Evolutionary conservation across 2,329 filamentous ascomycete species (phyloP), one percentile per base, ranked within the genome.

Genomic region (Daldinia sp.): DNA sequence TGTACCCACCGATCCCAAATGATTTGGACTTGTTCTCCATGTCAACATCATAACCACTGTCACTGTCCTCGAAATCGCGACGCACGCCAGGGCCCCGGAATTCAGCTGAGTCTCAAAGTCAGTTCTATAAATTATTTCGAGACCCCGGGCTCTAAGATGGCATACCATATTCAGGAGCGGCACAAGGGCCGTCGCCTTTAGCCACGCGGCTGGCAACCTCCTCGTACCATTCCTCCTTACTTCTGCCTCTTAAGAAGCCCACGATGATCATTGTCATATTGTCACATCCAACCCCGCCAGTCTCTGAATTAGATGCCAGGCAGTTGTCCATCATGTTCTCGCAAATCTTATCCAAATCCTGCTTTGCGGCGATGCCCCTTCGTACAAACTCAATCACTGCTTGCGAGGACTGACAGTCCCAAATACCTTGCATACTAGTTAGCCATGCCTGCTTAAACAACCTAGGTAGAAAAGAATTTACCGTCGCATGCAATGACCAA

Each of bases 301-400:
- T 97, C 81, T 99, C 95, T 70, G 94, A 97, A 85, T 96, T 98
- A 64, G 94, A 96, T 37, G 95, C 94, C 69, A 99, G 85, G 77
- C 95, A 99, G 82, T 98, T 99, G 83, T 99, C 94, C 95, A 99
- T 99, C 93, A 99, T 97, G 82, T 99, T 99, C 81, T 99, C 95
- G 79, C 94, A 98, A 74, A 99, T 98, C 77, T 92, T 91, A 58
- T 94, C 89, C 52, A 99, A 86, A 50, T 96, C 91, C 80, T 99
- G 95, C 83, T 97, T 97, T 52, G 94, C 94, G 50, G 93, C 94
- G 77, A 99, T 97, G 59, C 95, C 95, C 75, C 95, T 90, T 77
- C 95, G 88, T 68, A 98, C 95, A 76, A 99, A 99, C 79, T 99
- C 95, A 71, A 98, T 83, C 30, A 99, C 95, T 35, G 94, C 92